Evolutionary conservation across 2,329 filamentous ascomycete genomes (phyloP).

Genomic region (Blumeria graminis): DNA sequence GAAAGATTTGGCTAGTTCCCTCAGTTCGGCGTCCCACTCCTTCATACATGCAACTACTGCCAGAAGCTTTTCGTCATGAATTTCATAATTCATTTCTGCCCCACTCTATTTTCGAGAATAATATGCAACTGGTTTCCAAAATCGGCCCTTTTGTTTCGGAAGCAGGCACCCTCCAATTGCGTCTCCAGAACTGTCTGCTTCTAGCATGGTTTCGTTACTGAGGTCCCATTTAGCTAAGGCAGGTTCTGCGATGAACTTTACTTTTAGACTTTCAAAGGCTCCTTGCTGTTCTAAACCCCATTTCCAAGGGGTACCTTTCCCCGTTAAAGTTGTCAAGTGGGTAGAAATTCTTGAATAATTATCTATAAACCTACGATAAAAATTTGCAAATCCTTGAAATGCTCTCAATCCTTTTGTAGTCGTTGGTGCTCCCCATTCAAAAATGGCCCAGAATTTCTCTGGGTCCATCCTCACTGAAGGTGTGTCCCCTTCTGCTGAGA

Average conservation of each 20-base stretch:
- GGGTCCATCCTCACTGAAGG: neutral
- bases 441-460: neutral
- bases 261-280: neutral
- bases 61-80: neutral
- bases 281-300: neutral
- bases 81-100: no score
- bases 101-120: neutral
- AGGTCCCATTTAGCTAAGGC: neutral
- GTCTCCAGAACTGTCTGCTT: neutral
- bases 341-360: neutral
- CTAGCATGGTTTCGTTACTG: neutral
- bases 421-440: neutral
- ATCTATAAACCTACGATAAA: neutral
- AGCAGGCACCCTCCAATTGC: neutral
- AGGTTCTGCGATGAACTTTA: neutral
- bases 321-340: neutral
- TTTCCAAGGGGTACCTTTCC: neutral
- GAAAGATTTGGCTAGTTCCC: neutral
- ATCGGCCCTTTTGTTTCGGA: neutral
- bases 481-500: neutral
- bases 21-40: neutral
- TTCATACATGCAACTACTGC: neutral
- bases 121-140: neutral
- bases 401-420: neutral
- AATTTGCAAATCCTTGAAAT: neutral